Conservation (phyloP, 2,329 filamentous ascomycete species). For the Geosmithia putterillii region DNA sequence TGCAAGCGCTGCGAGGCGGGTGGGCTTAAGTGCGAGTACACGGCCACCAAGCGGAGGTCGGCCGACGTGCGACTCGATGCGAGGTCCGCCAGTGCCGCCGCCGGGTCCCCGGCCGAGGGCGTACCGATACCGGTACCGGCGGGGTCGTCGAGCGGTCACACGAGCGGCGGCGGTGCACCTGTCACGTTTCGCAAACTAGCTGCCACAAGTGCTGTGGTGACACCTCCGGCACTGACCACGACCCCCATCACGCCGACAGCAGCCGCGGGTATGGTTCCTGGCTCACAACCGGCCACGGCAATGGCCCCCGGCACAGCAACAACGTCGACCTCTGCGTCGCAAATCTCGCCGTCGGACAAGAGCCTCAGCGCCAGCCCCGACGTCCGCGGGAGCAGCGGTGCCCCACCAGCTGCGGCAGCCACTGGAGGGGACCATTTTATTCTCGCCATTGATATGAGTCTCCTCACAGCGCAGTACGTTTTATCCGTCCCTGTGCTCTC, state of each 20-base stretch:
- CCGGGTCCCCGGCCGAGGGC: neutral
- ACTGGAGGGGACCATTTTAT: conserved; percentile 1
- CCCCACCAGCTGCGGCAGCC: too few relatives aligned
- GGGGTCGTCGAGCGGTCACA: neutral
- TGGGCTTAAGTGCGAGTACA: conserved; percentile 25
- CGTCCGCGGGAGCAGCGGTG: neutral
- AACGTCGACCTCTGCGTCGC: too few relatives aligned
- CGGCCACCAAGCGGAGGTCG: conserved; percentile 23
- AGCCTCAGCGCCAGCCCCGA: conserved; percentile 8
- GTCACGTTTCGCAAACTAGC: neutral
- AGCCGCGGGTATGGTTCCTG: neutral
- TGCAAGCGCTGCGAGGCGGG: conserved; percentile 23
- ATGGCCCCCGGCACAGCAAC: neutral
- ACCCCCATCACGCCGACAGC: neutral
- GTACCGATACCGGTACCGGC: neutral
- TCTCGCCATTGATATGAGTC: conserved; percentile 10
- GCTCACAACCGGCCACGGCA: neutral
- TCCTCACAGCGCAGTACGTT: conserved; percentile 16
- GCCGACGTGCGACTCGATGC: conserved; percentile 15
- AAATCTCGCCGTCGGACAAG: neutral
- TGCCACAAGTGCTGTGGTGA: neutral
- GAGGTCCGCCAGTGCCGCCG: neutral
- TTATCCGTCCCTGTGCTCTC: neutral
- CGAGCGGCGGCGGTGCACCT: neutral
- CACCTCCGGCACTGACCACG: neutral